Conservation (phyloP, 768 basidiomycete genomes). For the Suillus decipiens region DNA sequence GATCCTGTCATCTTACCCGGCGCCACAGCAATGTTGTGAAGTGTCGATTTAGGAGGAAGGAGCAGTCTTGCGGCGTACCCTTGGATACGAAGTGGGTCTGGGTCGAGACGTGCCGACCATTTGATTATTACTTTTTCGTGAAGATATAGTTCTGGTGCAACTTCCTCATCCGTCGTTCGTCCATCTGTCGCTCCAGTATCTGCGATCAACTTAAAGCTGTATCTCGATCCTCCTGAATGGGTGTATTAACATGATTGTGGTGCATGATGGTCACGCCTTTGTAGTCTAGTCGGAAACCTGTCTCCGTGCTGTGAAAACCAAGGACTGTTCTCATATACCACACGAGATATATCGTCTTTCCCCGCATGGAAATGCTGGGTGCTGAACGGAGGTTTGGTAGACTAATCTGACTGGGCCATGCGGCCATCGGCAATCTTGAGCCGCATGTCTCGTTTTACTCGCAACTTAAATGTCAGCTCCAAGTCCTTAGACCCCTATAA, state of each 20-base stretch:
- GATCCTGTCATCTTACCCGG: not conserved
- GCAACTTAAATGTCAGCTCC: not conserved
- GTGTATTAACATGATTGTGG: not conserved
- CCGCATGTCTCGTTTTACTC: not conserved
- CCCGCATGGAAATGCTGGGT: not conserved
- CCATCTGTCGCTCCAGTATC: not conserved
- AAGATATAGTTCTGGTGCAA: not conserved
- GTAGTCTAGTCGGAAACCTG: not conserved
- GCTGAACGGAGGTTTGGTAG: not conserved
- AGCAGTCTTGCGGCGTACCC: not conserved
- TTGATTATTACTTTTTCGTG: not conserved
- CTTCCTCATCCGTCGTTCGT: not conserved
- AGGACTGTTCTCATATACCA: conserved; percentile 4
- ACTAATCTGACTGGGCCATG: conserved; percentile 5
- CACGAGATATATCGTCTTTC: too few relatives aligned
- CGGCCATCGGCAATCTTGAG: not conserved
- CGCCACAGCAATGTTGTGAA: not conserved
- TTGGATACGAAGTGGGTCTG: not conserved
- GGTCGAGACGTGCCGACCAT: not conserved
- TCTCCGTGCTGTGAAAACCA: not conserved
- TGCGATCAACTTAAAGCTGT: conserved; percentile 1
- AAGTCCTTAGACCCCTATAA: too few relatives aligned
- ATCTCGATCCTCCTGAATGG: conserved; percentile 5
- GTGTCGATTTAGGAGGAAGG: not conserved
- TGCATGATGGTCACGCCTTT: not conserved